A percentile compares a stretch with the other conserved stretches of the same genome.
phyloP scores from a whole-genome alignment of 2,329 filamentous ascomycete genomes.

The Coniochaeta sp. region DNA sequence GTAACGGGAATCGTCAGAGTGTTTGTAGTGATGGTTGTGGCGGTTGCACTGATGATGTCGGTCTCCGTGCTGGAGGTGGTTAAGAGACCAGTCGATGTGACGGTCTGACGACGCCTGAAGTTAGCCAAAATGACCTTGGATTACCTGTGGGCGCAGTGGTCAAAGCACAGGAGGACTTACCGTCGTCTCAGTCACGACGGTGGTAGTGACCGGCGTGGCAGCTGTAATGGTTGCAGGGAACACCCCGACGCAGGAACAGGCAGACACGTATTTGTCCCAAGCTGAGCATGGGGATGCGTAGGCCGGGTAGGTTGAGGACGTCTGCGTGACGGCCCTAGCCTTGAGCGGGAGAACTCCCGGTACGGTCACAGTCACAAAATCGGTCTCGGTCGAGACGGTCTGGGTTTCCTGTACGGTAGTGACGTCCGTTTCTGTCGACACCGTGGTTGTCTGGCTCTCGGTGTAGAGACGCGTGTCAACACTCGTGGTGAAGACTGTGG shows the following conservation, averaged over 20 bases:
- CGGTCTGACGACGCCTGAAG: neutral
- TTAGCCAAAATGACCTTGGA: too few relatives aligned
- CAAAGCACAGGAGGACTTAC: neutral
- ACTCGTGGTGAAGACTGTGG: neutral
- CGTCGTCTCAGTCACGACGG: slow-evolving; percentile 1
- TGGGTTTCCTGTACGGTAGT: neutral
- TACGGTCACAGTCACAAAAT: neutral
- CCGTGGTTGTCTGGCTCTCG: neutral
- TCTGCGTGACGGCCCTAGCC: neutral
- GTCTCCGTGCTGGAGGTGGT: neutral
- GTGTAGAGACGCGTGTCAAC: neutral
- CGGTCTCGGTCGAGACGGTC: slow-evolving; percentile 1
- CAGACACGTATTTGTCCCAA: neutral
- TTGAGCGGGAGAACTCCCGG: neutral
- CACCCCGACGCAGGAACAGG: slow-evolving; percentile 5
- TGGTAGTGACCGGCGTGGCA: slow-evolving; percentile 1
- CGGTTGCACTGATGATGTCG: neutral
- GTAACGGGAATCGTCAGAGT: slow-evolving; percentile 1
- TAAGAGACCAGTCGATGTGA: neutral
- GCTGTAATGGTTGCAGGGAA: slow-evolving; percentile 1
- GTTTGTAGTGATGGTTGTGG: neutral
- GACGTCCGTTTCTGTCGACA: slow-evolving; percentile 2
- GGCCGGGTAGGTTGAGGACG: neutral
- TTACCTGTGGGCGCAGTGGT: neutral
- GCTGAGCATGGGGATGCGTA: slow-evolving; percentile 3